Evolutionary conservation across 257 asterid species (phyloP), one percentile per base, ranked within the genome.

Genomic region (Solanum microdontum): DNA sequence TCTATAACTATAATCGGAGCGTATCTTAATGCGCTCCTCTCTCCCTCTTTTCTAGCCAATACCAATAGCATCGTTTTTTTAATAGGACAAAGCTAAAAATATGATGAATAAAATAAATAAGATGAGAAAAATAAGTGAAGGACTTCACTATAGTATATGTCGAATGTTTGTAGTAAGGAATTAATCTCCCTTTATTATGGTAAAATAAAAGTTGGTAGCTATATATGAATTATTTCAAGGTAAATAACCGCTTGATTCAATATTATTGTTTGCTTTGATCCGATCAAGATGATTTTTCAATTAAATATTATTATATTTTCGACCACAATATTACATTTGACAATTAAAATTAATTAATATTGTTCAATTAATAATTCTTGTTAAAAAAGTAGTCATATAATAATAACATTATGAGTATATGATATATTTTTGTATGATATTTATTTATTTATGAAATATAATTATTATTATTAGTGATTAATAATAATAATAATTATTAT

Each of bases 241-340:
- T 12, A 66, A 66, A 66, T 0, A 66, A 0, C 0, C 2, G 19
- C 8, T 10, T 66, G 33, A 24, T 11, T 24, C 0, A 0, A n/a
- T 11, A 60, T 60, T 60, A 3, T 21, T 60, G 13, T 60, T 58
- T 60, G 0, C 28, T 21, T 66, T 64, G 28, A 24, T 64, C 19
- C 1, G 1, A 66, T 66, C 17, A 66, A 11, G 15, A 12, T 66
- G 33, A 10, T 66, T 66, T 64, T 24, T 66, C 2, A 24, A 26
- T 66, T n/a, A 66, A 11, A 66, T 66, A 24, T 24, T 12, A 0
- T 12, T n/a, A 5, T 11, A 24, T n/a, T 66, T 66, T 12, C 1
- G 8, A 24, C 2, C 32, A 24, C 4, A 66, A n/a, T 0, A 14
- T 24, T 24, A 11, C 2, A 66, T 4, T 24, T 24, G 73, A 66